phyloP scores from a whole-genome alignment of 805 yeast species.

The Metschnikowia aberdeeniae region DNA sequence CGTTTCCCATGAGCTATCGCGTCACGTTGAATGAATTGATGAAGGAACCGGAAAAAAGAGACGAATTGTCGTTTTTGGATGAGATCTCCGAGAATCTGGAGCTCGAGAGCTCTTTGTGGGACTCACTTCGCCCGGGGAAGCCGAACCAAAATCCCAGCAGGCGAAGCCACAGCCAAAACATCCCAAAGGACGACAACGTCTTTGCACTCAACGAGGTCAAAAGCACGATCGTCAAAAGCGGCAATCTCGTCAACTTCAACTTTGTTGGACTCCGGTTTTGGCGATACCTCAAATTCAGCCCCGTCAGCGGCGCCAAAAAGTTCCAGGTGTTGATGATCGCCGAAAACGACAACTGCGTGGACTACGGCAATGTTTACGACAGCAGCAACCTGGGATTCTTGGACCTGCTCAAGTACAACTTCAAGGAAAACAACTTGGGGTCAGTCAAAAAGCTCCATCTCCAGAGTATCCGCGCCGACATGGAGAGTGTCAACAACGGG shows the following conservation, averaged over 20 bases:
- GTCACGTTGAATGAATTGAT: constrained; percentile 35
- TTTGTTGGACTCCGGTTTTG: constrained; percentile 47
- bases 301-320: constrained; percentile 46
- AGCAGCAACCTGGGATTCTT: constrained; percentile 35
- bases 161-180: constrained; percentile 3
- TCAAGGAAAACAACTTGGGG: constrained; percentile 50
- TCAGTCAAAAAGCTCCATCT: constrained; percentile 29
- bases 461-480: constrained; percentile 23
- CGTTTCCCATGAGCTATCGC: constrained; percentile 32
- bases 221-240: constrained; percentile 31
- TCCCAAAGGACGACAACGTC: constrained; percentile 15
- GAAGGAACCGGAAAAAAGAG: constrained; percentile 19
- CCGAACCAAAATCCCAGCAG: constrained; percentile 9
- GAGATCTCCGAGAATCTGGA: constrained; percentile 26
- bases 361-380: constrained; percentile 19
- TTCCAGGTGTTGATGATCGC: constrained; percentile 49
- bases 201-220: constrained; percentile 26
- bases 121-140: constrained; percentile 21
- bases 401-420: constrained; percentile 38
- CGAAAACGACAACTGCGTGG: constrained; percentile 18
- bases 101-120: constrained; percentile 24
- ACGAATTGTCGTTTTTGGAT: constrained; percentile 34
- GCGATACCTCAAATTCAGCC: constrained; percentile 56
- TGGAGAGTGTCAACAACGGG: constrained; percentile 29
- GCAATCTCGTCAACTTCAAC: constrained; percentile 42